phyloP scores from a whole-genome alignment of 805 yeast species.

The Nakazawaea ambrosiae region DNA sequence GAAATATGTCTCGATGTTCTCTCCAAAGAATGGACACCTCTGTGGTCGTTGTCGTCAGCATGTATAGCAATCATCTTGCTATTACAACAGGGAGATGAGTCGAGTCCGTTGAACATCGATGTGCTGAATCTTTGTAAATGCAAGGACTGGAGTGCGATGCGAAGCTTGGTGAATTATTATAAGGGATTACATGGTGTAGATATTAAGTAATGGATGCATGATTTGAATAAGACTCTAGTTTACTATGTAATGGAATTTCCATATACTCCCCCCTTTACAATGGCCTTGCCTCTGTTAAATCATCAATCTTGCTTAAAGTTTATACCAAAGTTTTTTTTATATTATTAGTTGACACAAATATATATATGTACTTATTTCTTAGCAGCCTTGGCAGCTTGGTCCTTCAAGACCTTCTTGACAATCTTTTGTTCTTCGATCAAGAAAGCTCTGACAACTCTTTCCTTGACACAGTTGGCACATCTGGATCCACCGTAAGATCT shows the following conservation, averaged over 20 bases:
- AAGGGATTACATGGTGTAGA: neutral
- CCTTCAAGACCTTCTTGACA: constrained; percentile 98
- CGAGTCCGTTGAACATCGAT: constrained; percentile 66
- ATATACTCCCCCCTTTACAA: no score
- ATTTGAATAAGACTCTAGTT: no score
- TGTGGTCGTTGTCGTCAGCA: constrained; percentile 55
- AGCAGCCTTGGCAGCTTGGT: constrained; percentile 88
- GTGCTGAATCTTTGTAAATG: constrained; percentile 51
- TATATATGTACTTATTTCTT: no score
- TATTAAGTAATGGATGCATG: constrained; percentile 28
- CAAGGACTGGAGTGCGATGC: constrained; percentile 27
- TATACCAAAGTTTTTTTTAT: no score
- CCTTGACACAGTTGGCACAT: constrained; percentile 98
- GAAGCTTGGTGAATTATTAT: neutral
- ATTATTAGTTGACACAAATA: no score
- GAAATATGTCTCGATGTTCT: constrained; percentile 67
- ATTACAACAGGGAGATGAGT: constrained; percentile 60
- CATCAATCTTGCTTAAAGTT: no score
- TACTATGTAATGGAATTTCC: no score
- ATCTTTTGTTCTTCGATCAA: constrained; percentile 99
- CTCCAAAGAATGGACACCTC: constrained; percentile 57
- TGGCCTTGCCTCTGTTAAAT: no score
- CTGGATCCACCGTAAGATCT: constrained; percentile 99
- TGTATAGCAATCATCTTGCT: constrained; percentile 52
- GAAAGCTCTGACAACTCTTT: constrained; percentile 99